Conservation (phyloP, 1,284 basidiomycete genomes). For the Earliella scabrosa region DNA sequence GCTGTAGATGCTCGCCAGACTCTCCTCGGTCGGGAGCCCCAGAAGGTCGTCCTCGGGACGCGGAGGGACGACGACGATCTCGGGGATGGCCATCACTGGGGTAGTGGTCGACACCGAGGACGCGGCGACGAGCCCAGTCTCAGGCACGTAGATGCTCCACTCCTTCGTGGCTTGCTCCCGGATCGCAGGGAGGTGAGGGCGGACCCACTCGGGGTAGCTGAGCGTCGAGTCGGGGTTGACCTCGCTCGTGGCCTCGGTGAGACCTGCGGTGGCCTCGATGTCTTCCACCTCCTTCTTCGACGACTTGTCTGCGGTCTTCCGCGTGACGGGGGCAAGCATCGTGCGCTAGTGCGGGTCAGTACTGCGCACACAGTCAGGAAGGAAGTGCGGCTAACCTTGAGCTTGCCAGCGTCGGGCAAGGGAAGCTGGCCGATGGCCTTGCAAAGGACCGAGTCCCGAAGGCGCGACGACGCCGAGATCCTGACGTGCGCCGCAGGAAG, state of each 20-base stretch:
- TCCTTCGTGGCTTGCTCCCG: slow-evolving; percentile 17
- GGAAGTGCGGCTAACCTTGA: slow-evolving; percentile 9
- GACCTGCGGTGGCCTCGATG: slow-evolving; percentile 5
- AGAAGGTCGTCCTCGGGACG: neutral
- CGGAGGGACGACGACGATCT: slow-evolving; percentile 15
- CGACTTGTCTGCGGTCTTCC: neutral
- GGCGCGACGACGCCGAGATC: slow-evolving; percentile 5
- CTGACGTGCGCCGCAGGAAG: slow-evolving; percentile 6
- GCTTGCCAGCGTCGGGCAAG: neutral
- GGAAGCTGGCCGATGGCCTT: slow-evolving; percentile 10
- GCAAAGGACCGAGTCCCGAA: slow-evolving; percentile 17
- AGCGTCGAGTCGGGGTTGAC: slow-evolving; percentile 4
- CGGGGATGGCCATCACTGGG: slow-evolving; percentile 2
- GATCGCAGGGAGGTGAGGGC: slow-evolving; percentile 13
- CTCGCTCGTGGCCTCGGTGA: neutral
- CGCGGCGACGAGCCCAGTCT: neutral
- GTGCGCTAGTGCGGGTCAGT: neutral
- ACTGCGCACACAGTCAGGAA: neutral
- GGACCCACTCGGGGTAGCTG: slow-evolving; percentile 18
- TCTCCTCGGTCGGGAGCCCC: neutral
- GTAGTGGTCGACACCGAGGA: neutral
- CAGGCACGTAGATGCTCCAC: slow-evolving; percentile 11
- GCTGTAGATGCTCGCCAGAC: slow-evolving; percentile 14
- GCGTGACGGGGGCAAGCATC: neutral
- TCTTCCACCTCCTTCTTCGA: neutral